A percentile compares a stretch with the other conserved stretches of the same genome.
Conservation (phyloP, 768 basidiomycete species). For the Russula abietina region DNA sequence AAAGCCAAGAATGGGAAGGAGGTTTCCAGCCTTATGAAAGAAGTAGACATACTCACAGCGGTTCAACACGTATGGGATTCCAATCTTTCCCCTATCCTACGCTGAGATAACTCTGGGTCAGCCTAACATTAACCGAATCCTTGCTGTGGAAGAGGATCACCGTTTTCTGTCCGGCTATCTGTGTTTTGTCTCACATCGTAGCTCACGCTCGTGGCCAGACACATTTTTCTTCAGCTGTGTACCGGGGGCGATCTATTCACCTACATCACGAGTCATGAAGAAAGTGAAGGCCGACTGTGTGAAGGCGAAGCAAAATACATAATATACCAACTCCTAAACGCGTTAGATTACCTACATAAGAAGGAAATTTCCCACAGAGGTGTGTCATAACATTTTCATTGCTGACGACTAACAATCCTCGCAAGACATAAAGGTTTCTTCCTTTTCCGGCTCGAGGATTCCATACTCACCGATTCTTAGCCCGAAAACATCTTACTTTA, state of each 20-base stretch:
- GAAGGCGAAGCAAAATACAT: conserved; percentile 83
- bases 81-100: not conserved
- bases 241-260: conserved; percentile 87
- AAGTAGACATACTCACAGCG: conserved; percentile 65
- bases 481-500: conserved; percentile 81
- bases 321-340: conserved; percentile 72
- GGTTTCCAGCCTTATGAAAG: conserved; percentile 62
- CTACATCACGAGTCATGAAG: conserved; percentile 61
- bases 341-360: conserved; percentile 63
- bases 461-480: conserved; percentile 33
- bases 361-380: conserved; percentile 75
- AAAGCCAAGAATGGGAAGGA: conserved; percentile 56
- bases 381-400: conserved; percentile 29
- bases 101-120: conserved; percentile 27
- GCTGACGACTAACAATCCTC: conserved; percentile 1
- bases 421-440: conserved; percentile 57
- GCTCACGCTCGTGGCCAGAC: conserved; percentile 35
- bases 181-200: not conserved
- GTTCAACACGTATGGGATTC: conserved; percentile 56
- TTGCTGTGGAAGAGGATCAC: conserved; percentile 57
- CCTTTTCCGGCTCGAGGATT: not conserved
- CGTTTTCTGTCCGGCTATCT: conserved; percentile 47
- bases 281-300: conserved; percentile 46
- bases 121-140: conserved; percentile 80
- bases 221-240: conserved; percentile 80